Evolutionary conservation across 495 filamentous ascomycete genomes (phyloP), one percentile per base, ranked within the genome.

Genomic region (Umbilicaria muhlenbergii): DNA sequence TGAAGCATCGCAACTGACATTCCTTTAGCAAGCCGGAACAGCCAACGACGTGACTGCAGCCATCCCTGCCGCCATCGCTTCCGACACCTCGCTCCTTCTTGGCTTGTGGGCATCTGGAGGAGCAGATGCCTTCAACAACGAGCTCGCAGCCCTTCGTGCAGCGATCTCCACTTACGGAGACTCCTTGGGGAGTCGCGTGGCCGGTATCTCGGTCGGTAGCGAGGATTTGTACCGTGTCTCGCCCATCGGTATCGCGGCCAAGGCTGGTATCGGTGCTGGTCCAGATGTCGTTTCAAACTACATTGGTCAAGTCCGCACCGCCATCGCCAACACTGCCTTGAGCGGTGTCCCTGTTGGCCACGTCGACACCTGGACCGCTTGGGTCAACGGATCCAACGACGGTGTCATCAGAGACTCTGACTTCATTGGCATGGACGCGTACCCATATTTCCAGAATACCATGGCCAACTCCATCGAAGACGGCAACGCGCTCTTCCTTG

Each of bases 361-460:
- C 61, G 87, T 92, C 56, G 87, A 94, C 60, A 94, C 86, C 44
- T 94, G 88, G 86, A 85, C 80, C 36, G 77, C 77, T 45, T 92
- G 80, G 78, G 78, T 78, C 54, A 81, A 92, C 59, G 57, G 65
- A 39, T 70, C 75, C 55, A 92, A 86, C 70, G 54, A 68, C 17
- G 72, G 69, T 12, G 83, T 89, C 41, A 74, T 83, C 49, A 60
- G 73, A n/a, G 71, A 70, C 14, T 63, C 64, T 48, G 86, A 93
- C 69, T 92, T 73, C 63, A 53, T 91, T 41, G 84, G 84, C 40
- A 74, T 89, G 62, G 79, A 89, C 50, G 39, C 46, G 3, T 52
- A 52, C 16, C 50, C 50, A 15, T 52, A 52, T 19, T 89, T 78
- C 68, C 71, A 92, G 66, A 71, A 69, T 52, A 80, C 75, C 44